These are phyloP conservation scores for Hymenoscyphus linearis DNA, from an alignment of 2,329 filamentous ascomycete genomes.

Conservation along the genomic window DNA sequence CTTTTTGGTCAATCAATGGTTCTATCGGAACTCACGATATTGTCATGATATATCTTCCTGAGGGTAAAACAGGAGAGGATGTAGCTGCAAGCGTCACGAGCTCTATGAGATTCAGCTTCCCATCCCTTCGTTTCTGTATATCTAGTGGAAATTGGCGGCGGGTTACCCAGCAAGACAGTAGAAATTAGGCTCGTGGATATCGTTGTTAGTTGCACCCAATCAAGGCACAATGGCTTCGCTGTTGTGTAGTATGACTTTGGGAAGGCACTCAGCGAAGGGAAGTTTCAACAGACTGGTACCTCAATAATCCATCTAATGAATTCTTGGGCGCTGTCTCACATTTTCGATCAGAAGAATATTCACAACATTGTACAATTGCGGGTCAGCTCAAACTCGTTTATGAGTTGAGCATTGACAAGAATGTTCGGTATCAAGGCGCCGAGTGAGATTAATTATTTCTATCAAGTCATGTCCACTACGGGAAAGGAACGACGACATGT, in stretches of 20 bases:
- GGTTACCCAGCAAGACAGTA: background rate
- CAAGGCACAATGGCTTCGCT: background rate
- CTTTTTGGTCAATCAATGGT: background rate
- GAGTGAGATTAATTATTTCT: too few relatives aligned
- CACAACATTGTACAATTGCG: too few relatives aligned
- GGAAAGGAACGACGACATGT: background rate
- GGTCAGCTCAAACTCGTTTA: too few relatives aligned
- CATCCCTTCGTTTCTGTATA: background rate
- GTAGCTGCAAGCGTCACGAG: background rate
- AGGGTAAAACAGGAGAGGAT: background rate
- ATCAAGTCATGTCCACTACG: too few relatives aligned
- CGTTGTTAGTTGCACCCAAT: background rate
- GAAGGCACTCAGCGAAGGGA: background rate
- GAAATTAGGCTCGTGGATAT: background rate
- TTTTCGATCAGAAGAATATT: too few relatives aligned
- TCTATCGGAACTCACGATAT: background rate
- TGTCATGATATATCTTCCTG: background rate
- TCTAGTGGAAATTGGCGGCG: background rate
- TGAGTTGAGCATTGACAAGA: too few relatives aligned
- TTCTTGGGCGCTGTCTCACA: too few relatives aligned
- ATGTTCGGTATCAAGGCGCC: too few relatives aligned
- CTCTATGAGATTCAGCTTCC: background rate
- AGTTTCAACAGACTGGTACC: background rate
- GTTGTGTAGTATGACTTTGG: background rate
- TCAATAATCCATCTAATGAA: background rate